phyloP scores from a whole-genome alignment of 192 early-diverging fungal genomes.

The Globomyces pollinis-pini region DNA sequence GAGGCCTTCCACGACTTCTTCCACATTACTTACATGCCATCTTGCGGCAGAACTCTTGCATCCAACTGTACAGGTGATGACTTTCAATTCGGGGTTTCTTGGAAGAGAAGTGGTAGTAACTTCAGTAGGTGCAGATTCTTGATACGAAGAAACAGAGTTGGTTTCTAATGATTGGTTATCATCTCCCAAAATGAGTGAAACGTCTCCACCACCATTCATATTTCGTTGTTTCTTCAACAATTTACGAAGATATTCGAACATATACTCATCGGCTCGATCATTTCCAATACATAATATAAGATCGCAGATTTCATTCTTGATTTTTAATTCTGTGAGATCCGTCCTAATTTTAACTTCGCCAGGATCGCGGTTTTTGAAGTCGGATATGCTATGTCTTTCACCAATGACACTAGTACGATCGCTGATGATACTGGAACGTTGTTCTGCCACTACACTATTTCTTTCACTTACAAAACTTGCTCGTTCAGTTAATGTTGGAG shows the following conservation, averaged over 20 bases:
- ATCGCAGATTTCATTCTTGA: slow-evolving; percentile 33
- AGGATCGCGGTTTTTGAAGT: background rate
- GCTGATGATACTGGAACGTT: background rate
- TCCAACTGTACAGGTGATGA: slow-evolving; percentile 37
- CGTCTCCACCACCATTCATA: background rate
- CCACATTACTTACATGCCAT: slow-evolving; percentile 27
- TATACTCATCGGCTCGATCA: slow-evolving; percentile 72
- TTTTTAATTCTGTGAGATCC: background rate
- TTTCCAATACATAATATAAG: slow-evolving; percentile 68
- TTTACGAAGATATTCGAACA: slow-evolving; percentile 59
- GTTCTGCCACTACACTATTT: background rate
- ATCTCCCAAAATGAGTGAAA: slow-evolving; percentile 1
- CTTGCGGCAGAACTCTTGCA: slow-evolving; percentile 38
- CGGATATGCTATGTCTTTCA: too few relatives aligned
- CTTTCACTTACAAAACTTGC: background rate
- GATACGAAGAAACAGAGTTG: background rate
- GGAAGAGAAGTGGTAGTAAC: background rate
- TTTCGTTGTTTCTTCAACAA: slow-evolving; percentile 17
- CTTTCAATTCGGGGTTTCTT: background rate
- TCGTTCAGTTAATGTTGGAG: background rate
- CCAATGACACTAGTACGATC: slow-evolving; percentile 1
- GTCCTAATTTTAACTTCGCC: too few relatives aligned
- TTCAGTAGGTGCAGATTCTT: background rate
- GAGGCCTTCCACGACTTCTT: slow-evolving; percentile 24
- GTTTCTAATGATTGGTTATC: background rate